Base-by-base conservation (phyloP, 2,329 filamentous ascomycete species). In the Huntiella bhutanensis region DNA sequence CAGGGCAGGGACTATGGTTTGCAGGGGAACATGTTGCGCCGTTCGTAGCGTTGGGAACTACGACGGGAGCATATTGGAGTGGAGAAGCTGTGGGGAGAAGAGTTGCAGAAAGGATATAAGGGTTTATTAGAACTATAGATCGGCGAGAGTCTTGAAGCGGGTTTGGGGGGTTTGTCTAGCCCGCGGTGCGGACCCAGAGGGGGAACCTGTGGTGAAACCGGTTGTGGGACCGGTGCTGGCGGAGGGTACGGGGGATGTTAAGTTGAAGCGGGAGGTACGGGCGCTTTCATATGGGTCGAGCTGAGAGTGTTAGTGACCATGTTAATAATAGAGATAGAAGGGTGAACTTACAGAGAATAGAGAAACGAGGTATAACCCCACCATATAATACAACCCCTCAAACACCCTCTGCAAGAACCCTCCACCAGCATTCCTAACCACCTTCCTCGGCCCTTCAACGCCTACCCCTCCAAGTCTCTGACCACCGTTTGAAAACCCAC, bases 11-110 rank as follows among this genome's bases (percentile, higher is more conserved):
- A 0, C 57, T 94, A 6, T 94, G 86, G 86, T 68, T 94, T 53
- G 86, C 86, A 0, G 86, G 86, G 0, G 86, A 94, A 62, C 86
- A 94, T 62, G 93, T 85, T 16, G 80, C 84, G 46, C 86, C 87
- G 4, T 93, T 94, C 64, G 77, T 92, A 22, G 86, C 82, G 8
- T 60, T 95, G 51, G 88, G 87, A 0, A 95, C 87, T 4, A 82
- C 80, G 10, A 92, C 85, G 1, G 88, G 88, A 1, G 88, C 88
- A 8, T 95, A 85, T 59, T 93, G 84, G 84, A 85, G 82, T 58
- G 87, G 87, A 1, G 84, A 93, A 64, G 72, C 70, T 15, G 82
- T 86, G 33, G 86, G 71, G 1, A 70, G 66, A 58, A 72, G 77
- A 56, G 73, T 86, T 49, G 63, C 66, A 1, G 65, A 69, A 55